Percentiles rank a stretch among this genome's conserved stretches.
phyloP scores from a whole-genome alignment of 495 filamentous ascomycete species.

The Hypomontagnella submonticulosa region DNA sequence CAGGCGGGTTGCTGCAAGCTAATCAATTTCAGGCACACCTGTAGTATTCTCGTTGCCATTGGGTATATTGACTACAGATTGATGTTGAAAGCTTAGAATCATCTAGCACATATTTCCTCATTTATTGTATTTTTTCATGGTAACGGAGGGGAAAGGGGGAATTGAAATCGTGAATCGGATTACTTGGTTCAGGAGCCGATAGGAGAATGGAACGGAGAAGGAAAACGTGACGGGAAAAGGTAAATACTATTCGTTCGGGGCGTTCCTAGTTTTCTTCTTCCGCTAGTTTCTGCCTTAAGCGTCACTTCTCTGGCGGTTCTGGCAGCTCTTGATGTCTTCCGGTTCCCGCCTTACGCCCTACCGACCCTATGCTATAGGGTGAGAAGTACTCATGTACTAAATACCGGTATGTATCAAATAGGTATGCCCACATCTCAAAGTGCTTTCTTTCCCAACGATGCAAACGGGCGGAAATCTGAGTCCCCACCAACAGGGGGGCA shows the following conservation, averaged over 20 bases:
- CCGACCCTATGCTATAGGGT: too few relatives aligned
- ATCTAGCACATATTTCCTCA: constrained; percentile 6
- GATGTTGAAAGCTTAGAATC: constrained; percentile 20
- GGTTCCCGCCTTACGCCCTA: too few relatives aligned
- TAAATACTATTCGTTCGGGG: too few relatives aligned
- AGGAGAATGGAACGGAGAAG: too few relatives aligned
- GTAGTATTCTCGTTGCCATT: constrained; percentile 18
- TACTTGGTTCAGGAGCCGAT: neutral
- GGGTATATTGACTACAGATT: constrained; percentile 24
- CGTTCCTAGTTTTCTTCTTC: too few relatives aligned
- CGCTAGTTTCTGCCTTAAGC: too few relatives aligned
- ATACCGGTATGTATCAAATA: constrained; percentile 1
- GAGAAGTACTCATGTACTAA: neutral
- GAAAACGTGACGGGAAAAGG: too few relatives aligned
- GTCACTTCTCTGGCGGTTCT: too few relatives aligned
- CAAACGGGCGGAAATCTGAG: constrained; percentile 29
- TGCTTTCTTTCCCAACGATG: constrained; percentile 14
- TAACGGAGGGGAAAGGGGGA: neutral
- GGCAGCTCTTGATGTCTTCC: too few relatives aligned
- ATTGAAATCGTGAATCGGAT: neutral
- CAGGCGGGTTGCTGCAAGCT: constrained; percentile 41
- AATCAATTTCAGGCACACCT: constrained; percentile 42
- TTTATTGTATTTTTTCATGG: constrained; percentile 8
- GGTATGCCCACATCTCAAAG: neutral
- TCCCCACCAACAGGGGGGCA: constrained; percentile 27